These are phyloP conservation scores for Clarireedia paspali DNA, from an alignment of 2,329 filamentous ascomycete genomes.

Conservation along the genomic window DNA sequence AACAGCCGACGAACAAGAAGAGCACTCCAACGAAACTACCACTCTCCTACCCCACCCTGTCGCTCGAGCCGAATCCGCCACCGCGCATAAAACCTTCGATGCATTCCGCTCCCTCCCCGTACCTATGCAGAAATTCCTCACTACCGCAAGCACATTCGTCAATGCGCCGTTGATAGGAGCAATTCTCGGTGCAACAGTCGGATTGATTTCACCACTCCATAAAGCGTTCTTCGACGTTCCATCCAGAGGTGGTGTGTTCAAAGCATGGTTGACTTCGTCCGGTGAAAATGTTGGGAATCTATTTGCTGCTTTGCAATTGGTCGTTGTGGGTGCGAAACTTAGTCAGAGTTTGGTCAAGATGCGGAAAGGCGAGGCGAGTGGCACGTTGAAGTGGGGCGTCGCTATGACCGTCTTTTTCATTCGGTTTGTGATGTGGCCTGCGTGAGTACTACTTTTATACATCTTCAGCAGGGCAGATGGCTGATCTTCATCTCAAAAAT, in stretches of 20 bases:
- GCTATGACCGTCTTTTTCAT: slow-evolving; percentile 44
- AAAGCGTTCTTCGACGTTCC: slow-evolving; percentile 51
- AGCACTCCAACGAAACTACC: slow-evolving; percentile 17
- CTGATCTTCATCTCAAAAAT: too few relatives aligned
- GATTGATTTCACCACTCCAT: slow-evolving; percentile 51
- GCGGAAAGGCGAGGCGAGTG: slow-evolving; percentile 31
- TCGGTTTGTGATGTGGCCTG: slow-evolving; percentile 55
- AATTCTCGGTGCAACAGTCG: slow-evolving; percentile 48
- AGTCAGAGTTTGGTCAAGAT: slow-evolving; percentile 43
- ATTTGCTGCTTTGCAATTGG: slow-evolving; percentile 57
- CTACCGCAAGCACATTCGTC: slow-evolving; percentile 40
- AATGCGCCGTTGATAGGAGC: slow-evolving; percentile 57
- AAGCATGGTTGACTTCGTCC: slow-evolving; percentile 56
- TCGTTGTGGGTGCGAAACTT: slow-evolving; percentile 58
- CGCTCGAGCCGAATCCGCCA: neutral
- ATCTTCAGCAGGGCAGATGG: too few relatives aligned
- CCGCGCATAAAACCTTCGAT: neutral
- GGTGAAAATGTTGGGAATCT: slow-evolving; percentile 54
- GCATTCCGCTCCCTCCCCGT: slow-evolving; percentile 17
- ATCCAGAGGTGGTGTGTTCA: slow-evolving; percentile 53
- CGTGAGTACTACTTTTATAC: slow-evolving; percentile 1
- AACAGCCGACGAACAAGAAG: slow-evolving; percentile 22
- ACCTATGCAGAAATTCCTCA: slow-evolving; percentile 3
- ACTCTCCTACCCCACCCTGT: slow-evolving; percentile 15
- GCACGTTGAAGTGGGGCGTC: slow-evolving; percentile 39